These are phyloP conservation scores for Kondoa malvinella DNA, from an alignment of 768 basidiomycete species.

Conservation along the genomic window DNA sequence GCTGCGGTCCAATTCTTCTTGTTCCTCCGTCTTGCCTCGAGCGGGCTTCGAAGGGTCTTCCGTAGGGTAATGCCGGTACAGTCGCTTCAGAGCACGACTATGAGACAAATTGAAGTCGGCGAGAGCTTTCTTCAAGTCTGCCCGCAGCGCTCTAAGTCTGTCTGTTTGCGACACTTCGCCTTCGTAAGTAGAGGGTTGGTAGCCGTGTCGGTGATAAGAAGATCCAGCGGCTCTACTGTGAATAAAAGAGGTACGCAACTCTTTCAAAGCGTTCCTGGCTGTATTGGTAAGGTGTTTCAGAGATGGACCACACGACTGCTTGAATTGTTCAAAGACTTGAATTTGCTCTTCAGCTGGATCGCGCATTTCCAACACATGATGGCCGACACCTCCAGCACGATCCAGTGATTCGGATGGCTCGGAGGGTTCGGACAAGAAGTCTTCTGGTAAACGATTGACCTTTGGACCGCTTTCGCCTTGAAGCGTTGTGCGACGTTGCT, in stretches of 20 bases:
- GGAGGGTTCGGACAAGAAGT: not conserved
- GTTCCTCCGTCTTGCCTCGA: not conserved
- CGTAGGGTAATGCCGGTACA: conserved; percentile 26
- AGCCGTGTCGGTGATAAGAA: not conserved
- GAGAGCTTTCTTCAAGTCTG: conserved; percentile 25
- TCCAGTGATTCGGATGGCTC: not conserved
- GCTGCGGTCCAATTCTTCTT: conserved; percentile 1
- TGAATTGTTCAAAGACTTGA: conserved; percentile 18
- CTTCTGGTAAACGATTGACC: not conserved
- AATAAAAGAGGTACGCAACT: conserved; percentile 51
- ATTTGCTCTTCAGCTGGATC: conserved; percentile 8
- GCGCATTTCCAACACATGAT: not conserved
- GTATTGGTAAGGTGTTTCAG: conserved; percentile 37
- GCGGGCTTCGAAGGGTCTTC: not conserved
- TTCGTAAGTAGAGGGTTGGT: not conserved
- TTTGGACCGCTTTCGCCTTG: too few species aligned
- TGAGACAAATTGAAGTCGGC: conserved; percentile 27
- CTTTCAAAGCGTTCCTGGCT: conserved; percentile 45
- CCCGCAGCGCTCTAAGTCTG: conserved; percentile 20
- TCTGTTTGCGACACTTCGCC: not conserved
- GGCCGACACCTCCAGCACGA: not conserved
- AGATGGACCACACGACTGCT: conserved; percentile 14
- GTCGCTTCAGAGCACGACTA: conserved; percentile 23
- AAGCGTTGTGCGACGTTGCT: conserved; percentile 8
- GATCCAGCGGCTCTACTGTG: conserved; percentile 7